Conservation (phyloP, 164 flowering plant genomes). For the Nymphaea colorata region DNA sequence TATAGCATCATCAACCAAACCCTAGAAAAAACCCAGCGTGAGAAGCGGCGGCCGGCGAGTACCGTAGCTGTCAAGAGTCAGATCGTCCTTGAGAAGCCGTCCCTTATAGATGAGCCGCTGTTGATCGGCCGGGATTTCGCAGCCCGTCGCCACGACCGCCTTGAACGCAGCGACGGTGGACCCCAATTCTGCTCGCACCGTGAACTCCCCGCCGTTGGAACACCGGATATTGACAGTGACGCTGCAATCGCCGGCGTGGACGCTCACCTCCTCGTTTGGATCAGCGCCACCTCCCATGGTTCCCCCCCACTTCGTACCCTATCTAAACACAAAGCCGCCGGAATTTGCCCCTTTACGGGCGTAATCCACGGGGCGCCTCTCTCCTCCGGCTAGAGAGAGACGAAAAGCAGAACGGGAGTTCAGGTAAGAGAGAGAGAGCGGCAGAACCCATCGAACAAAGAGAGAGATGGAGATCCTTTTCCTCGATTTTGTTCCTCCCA, state of each 20-base stretch:
- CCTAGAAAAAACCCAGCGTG: not conserved
- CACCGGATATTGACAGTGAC: slow-evolving; percentile 48
- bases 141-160: slow-evolving; percentile 40
- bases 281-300: slow-evolving; percentile 51
- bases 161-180: slow-evolving; percentile 53
- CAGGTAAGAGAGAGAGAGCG: not conserved
- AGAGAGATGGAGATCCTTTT: not conserved
- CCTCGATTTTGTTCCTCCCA: not conserved
- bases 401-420: too few relatives aligned
- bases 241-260: not conserved
- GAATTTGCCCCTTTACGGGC: not conserved
- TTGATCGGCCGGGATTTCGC: slow-evolving; percentile 65
- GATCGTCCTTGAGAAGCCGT: slow-evolving; percentile 83
- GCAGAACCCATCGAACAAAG: not conserved
- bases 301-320: slow-evolving; percentile 7
- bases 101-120: slow-evolving; percentile 83
- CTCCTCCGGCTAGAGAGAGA: not conserved
- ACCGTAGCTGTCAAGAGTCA: slow-evolving; percentile 79
- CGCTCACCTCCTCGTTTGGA: slow-evolving; percentile 25
- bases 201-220: slow-evolving; percentile 66
- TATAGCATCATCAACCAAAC: not conserved
- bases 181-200: slow-evolving; percentile 37
- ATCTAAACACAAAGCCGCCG: not conserved
- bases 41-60: slow-evolving; percentile 6
- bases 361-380: not conserved